These are phyloP conservation scores for Fusarium cicatricum DNA, from an alignment of 2,329 filamentous ascomycete genomes.

Conservation along the genomic window DNA sequence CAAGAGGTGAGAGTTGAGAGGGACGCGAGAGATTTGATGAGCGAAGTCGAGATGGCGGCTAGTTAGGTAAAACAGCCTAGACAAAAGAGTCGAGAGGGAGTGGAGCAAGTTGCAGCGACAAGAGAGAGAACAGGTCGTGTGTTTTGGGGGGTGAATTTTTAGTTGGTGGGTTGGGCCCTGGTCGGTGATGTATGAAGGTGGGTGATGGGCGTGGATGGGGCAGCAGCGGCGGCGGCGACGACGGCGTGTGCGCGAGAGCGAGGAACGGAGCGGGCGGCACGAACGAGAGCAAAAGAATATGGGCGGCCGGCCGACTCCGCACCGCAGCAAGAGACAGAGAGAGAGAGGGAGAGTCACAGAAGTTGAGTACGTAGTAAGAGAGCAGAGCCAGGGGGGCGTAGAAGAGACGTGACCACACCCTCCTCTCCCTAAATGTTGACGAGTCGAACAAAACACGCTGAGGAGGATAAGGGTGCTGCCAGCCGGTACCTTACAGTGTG, in stretches of 20 bases:
- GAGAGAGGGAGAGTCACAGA: slow-evolving; percentile 8
- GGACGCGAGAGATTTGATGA: slow-evolving; percentile 28
- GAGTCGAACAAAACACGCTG: background rate
- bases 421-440: slow-evolving; percentile 1
- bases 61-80: slow-evolving; percentile 32
- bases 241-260: slow-evolving; percentile 22
- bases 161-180: slow-evolving; percentile 38
- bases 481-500: slow-evolving; percentile 15
- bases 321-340: background rate
- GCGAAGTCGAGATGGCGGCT: slow-evolving; percentile 34
- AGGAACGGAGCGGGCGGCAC: slow-evolving; percentile 30
- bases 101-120: slow-evolving; percentile 30
- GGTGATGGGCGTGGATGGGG: slow-evolving; percentile 23
- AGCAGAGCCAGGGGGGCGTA: slow-evolving; percentile 4
- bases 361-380: background rate
- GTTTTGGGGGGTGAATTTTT: slow-evolving; percentile 38
- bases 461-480: background rate
- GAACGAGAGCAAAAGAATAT: slow-evolving; percentile 5
- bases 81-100: slow-evolving; percentile 34
- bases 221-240: slow-evolving; percentile 18
- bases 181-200: slow-evolving; percentile 42
- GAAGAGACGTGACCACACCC: slow-evolving; percentile 1
- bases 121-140: slow-evolving; percentile 37
- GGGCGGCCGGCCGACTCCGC: slow-evolving; percentile 15
- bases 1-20: slow-evolving; percentile 6